A percentile compares a stretch with the other conserved stretches of the same genome.
These are phyloP conservation scores for Termitomyces sp. DNA, from an alignment of 768 basidiomycete species.

Conservation along the genomic window DNA sequence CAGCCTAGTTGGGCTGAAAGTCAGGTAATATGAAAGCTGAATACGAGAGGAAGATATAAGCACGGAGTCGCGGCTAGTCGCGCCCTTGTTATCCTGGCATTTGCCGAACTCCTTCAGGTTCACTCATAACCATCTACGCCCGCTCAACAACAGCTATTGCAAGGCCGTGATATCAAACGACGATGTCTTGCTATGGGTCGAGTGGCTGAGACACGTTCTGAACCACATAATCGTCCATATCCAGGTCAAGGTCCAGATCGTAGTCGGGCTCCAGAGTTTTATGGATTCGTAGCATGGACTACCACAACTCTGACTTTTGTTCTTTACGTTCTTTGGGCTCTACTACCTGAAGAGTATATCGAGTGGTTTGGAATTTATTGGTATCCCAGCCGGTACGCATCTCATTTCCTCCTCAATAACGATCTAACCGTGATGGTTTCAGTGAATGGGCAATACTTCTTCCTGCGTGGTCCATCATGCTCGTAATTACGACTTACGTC, in stretches of 20 bases:
- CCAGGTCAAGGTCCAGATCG: no score
- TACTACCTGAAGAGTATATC: conserved; percentile 73
- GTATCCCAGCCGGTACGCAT: conserved; percentile 80
- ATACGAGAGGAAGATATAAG: neutral
- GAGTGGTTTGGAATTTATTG: conserved; percentile 65
- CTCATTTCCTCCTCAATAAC: neutral
- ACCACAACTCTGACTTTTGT: conserved; percentile 69
- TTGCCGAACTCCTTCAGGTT: neutral
- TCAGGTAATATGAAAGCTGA: neutral
- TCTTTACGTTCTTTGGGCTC: conserved; percentile 75
- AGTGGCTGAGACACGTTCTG: neutral
- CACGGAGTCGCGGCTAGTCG: no score
- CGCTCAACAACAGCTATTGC: neutral
- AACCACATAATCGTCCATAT: neutral
- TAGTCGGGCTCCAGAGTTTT: conserved; percentile 79
- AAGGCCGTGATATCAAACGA: neutral
- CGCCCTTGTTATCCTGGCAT: neutral
- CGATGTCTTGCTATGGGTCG: neutral
- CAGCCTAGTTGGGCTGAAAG: neutral
- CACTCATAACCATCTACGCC: neutral
- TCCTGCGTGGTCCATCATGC: conserved; percentile 72
- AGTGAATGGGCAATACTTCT: conserved; percentile 87
- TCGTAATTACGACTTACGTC: conserved; percentile 73
- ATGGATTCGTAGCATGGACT: conserved; percentile 87
- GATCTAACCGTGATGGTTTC: neutral